Percentiles rank a stretch among this genome's conserved stretches.
Conservation (phyloP, 2,329 filamentous ascomycete genomes). For the Talaromyces sp. region DNA sequence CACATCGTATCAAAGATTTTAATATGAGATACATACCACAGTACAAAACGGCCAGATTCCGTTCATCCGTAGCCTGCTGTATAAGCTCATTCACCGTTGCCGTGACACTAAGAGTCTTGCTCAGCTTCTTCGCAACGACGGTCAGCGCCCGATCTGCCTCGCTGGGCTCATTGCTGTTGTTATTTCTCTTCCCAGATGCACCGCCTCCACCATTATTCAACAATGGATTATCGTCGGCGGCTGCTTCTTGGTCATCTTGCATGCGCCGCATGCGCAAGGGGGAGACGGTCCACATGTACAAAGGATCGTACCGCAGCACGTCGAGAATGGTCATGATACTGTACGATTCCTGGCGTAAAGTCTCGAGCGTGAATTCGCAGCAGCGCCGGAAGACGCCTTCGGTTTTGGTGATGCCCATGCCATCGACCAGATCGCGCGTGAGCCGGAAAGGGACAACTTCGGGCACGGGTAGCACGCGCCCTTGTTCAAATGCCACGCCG, state of each 20-base stretch:
- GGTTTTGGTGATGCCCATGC: slow-evolving; percentile 91
- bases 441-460: slow-evolving; percentile 94
- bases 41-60: slow-evolving; percentile 86
- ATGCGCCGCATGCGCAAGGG: slow-evolving; percentile 62
- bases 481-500: slow-evolving; percentile 94
- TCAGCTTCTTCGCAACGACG: slow-evolving; percentile 92
- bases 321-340: slow-evolving; percentile 99
- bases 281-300: slow-evolving; percentile 93
- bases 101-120: slow-evolving; percentile 86
- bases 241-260: slow-evolving; percentile 53
- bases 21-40: slow-evolving; percentile 54
- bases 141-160: slow-evolving; percentile 90
- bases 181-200: slow-evolving; percentile 1
- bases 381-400: slow-evolving; percentile 97
- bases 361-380: slow-evolving; percentile 95
- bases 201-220: neutral
- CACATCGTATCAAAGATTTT: slow-evolving; percentile 1
- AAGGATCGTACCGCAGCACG: slow-evolving; percentile 92
- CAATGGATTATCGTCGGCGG: slow-evolving; percentile 32
- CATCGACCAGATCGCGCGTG: slow-evolving; percentile 91
- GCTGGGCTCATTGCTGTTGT: slow-evolving; percentile 49
- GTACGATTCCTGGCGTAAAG: slow-evolving; percentile 89
- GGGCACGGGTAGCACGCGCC: slow-evolving; percentile 88
- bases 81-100: slow-evolving; percentile 97
- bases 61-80: slow-evolving; percentile 89